Conservation (phyloP, 163 green algal genomes). For the Chlamydomonas reinhardtii region DNA sequence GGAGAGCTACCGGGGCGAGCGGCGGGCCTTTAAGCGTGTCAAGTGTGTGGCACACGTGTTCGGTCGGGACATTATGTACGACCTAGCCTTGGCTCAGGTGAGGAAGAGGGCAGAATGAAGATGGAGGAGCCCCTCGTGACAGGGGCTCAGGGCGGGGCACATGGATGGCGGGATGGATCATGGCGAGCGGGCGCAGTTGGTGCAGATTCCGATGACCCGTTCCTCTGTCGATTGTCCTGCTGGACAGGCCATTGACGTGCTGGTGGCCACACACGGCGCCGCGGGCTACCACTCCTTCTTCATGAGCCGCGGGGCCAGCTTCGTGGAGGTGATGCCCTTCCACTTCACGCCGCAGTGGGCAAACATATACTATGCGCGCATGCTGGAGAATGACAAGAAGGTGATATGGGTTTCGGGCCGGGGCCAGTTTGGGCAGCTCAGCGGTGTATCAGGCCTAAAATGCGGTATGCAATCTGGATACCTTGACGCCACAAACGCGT, state of each 20-base stretch:
- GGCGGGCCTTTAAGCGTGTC: not conserved
- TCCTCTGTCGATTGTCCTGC: no score
- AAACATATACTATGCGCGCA: slow-evolving; percentile 18
- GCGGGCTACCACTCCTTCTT: slow-evolving; percentile 40
- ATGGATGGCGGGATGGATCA: no score
- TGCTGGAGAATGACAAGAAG: slow-evolving; percentile 42
- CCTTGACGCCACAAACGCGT: no score
- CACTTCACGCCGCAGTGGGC: not conserved
- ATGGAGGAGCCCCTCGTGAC: no score
- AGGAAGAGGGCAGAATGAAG: not conserved
- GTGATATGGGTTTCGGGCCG: no score
- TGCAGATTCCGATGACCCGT: no score
- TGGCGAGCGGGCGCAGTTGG: no score
- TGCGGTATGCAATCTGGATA: no score
- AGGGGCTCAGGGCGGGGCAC: no score
- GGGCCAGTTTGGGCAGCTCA: no score
- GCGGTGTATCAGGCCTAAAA: no score
- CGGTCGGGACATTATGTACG: slow-evolving; percentile 18
- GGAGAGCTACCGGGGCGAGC: no score
- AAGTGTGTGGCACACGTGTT: slow-evolving; percentile 30
- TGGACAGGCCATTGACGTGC: slow-evolving; percentile 6
- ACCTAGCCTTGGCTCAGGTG: slow-evolving; percentile 17
- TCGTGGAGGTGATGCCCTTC: slow-evolving; percentile 23
- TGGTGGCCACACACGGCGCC: slow-evolving; percentile 32
- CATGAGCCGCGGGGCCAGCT: not conserved